Base-by-base conservation (phyloP, 108 stramenopile genomes). In the Pseudonitzschia pungens region DNA sequence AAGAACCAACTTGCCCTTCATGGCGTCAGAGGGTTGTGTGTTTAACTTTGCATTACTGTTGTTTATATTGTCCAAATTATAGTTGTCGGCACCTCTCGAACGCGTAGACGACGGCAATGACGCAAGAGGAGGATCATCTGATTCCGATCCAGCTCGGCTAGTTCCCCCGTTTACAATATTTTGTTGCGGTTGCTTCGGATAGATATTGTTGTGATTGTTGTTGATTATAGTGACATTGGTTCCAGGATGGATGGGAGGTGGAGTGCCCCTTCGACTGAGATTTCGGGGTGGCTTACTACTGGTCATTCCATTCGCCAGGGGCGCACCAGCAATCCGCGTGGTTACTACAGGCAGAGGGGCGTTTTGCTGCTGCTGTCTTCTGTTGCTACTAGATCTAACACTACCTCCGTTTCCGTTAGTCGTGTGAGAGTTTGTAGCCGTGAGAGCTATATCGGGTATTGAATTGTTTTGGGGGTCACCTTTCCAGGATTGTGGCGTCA, bases 401-500 rank as follows among this genome's bases (percentile, higher is more conserved):
- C 45, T 48, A 14, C 45, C 45, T 21, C 62, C 40, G 5, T 41
- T 63, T 36, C 31, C 62, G 56, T 74, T 74, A 2, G 75, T 76
- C 16, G 68, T 57, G 21, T 69, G 62, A 16, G 75, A 76, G 45
- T 76, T 65, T 16, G 66, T 45, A 15, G 66, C 36, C 24, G 66
- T 67, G 21, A 67, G 18, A 8, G 66, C 66, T 24, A 67, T 48
- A 24, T 67, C 66, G 31, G 66, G 66, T 15, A 67, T 50, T 3
- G 66, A 67, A 41, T 50, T 67, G 44, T 54, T 40, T 20, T n/a
- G 70, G 16, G 40, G 58, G 48, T 42, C 32, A 76, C 68, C 75
- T 76, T 69, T 76, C 59, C 44, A 69, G 12, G 75, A 76, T 42
- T 62, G 64, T 51, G 77, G 66, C 16, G 77, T 72, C 42, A 68